Evolutionary conservation across 108 stramenopile genomes (phyloP), one percentile per base, ranked within the genome.

Genomic region (Conticribra weissflogii): DNA sequence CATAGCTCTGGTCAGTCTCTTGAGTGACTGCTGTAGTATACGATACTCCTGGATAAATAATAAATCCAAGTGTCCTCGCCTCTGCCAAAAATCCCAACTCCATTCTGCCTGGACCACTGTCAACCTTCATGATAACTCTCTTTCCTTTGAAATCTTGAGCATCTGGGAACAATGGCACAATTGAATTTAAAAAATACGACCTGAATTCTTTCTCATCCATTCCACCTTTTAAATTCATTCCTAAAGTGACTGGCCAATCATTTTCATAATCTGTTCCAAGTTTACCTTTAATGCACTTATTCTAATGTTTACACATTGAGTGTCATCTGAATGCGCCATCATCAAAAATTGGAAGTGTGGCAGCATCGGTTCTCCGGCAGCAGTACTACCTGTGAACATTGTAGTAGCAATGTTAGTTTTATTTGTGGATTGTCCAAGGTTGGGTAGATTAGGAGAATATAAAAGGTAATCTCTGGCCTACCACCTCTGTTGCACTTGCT

Each of bases 21-120:
- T n/a, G n/a, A n/a, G n/a, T n/a, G n/a, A 61, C 61, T 12, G 54
- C 62, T 24, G 70, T 63, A 23, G 70, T 71, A 22, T 71, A 63
- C 19, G 61, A 47, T 14, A 71, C 60, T 24, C 70, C 63, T 3
- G 49, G 61, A 33, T 53, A 69, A 18, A 64, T 21, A 46, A 46
- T 22, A 32, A 64, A 56, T 24, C 71, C 71, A 34, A 46, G 31
- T 18, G 47, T 28, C 51, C 71, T 25, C 14, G 19, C 12, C 31
- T 51, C 33, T 19, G 61, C 63, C 15, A 72, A 32, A 22, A 66
- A 48, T 33, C 22, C 44, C 3, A 25, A 4, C 21, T 72, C 63
- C 16, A 64, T 41, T 54, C 71, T 17, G 14, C n/a, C n/a, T n/a
- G n/a, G n/a, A n/a, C n/a, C n/a, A n/a, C n/a, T n/a, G n/a, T n/a